A percentile compares a stretch with the other conserved stretches of the same genome.
These are phyloP conservation scores for Chytriomyces sp. DNA, from an alignment of 192 early-diverging fungal genomes.

Conservation along the genomic window DNA sequence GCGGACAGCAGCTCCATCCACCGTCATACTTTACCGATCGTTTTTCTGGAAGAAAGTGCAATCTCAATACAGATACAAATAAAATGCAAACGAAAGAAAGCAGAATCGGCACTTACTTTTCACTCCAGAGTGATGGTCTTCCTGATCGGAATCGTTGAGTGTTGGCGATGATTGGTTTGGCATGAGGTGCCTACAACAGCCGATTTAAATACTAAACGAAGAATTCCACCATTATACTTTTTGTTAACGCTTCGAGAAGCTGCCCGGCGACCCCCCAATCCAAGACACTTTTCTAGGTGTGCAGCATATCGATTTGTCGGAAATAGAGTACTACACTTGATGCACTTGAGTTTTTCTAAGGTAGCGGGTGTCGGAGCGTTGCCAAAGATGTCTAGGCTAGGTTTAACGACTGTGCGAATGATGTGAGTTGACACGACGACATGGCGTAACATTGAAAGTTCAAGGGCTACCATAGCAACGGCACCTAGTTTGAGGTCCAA, in stretches of 20 bases:
- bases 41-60: constrained; percentile 10
- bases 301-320: constrained; percentile 87
- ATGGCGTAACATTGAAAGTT: constrained; percentile 4
- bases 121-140: constrained; percentile 16
- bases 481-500: constrained; percentile 46
- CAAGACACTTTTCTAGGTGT: constrained; percentile 92
- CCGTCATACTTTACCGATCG: constrained; percentile 13
- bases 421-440: background rate
- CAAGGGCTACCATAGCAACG: constrained; percentile 42
- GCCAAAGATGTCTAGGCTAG: constrained; percentile 66
- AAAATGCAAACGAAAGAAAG: no score
- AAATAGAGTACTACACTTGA: constrained; percentile 74
- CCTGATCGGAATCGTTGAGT: constrained; percentile 38
- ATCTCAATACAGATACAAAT: background rate
- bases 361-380: constrained; percentile 56
- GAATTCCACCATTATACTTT: constrained; percentile 61
- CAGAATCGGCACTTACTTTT: constrained; percentile 7
- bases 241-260: constrained; percentile 41
- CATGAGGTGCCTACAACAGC: background rate
- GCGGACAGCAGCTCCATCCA: background rate
- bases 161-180: constrained; percentile 33
- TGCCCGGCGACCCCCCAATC: constrained; percentile 64
- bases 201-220: background rate
- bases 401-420: constrained; percentile 36
- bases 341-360: constrained; percentile 75